Evolutionary conservation across 2,329 filamentous ascomycete genomes (phyloP).

Genomic region (Claviceps quebecensis): DNA sequence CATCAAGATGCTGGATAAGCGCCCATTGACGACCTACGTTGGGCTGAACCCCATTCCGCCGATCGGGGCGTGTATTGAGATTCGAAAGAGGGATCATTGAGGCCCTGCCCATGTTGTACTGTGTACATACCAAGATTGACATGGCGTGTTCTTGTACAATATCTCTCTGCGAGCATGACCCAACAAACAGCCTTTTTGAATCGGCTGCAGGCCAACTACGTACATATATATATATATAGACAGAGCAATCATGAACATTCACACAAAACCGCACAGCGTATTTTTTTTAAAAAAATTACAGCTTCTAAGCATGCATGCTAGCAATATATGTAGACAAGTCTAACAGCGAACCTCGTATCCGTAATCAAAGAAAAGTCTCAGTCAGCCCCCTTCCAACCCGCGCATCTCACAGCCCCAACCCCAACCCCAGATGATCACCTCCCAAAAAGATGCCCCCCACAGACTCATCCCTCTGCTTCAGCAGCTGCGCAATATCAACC

Average conservation of each 20-base stretch:
- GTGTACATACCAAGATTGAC: background rate
- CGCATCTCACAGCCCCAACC: background rate
- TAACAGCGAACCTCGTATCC: too few species aligned
- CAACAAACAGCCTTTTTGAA: too few species aligned
- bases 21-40: conserved; percentile 28
- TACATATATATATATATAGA: too few species aligned
- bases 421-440: conserved; percentile 25
- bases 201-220: too few species aligned
- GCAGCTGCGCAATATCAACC: conserved; percentile 67
- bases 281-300: background rate
- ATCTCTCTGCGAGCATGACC: too few species aligned
- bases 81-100: conserved; percentile 9
- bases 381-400: too few species aligned
- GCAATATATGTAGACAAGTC: background rate
- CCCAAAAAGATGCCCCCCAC: conserved; percentile 21
- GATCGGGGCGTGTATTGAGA: conserved; percentile 13
- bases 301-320: background rate
- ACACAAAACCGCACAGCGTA: background rate
- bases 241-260: background rate
- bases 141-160: background rate
- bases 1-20: conserved; percentile 25
- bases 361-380: too few species aligned
- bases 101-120: background rate
- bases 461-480: conserved; percentile 43
- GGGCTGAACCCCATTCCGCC: conserved; percentile 26